phyloP scores from a whole-genome alignment of 371 early-diverging fungal species.

The Entomophthora muscae region DNA sequence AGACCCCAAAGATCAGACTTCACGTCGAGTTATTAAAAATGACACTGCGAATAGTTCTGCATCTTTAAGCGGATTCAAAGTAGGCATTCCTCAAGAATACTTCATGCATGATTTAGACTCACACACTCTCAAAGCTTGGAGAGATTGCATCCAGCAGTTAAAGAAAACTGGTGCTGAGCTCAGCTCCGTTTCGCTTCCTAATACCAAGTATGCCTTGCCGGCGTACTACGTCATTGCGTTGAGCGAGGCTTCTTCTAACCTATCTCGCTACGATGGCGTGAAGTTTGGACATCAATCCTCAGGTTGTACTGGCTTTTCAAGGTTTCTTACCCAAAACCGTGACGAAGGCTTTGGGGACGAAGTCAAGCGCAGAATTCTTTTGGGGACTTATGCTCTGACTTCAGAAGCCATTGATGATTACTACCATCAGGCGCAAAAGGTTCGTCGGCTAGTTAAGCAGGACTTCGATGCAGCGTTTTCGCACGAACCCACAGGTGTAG shows the following conservation, averaged over 20 bases:
- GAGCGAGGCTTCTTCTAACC: slow-evolving; percentile 82
- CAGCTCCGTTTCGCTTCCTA: slow-evolving; percentile 46
- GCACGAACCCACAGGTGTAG: slow-evolving; percentile 7
- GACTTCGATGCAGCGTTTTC: slow-evolving; percentile 62
- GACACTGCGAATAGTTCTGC: background rate
- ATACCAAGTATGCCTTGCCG: slow-evolving; percentile 49
- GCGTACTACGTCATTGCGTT: slow-evolving; percentile 77
- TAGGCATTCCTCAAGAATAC: slow-evolving; percentile 25
- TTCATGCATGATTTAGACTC: slow-evolving; percentile 46
- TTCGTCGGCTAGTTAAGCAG: slow-evolving; percentile 52
- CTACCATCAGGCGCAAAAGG: slow-evolving; percentile 60
- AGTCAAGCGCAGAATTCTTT: slow-evolving; percentile 60
- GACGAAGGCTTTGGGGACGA: slow-evolving; percentile 59
- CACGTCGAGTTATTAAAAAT: slow-evolving; percentile 27
- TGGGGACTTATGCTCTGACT: slow-evolving; percentile 71
- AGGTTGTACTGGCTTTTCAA: slow-evolving; percentile 12
- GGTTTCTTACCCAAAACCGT: slow-evolving; percentile 34
- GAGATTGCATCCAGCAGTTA: slow-evolving; percentile 29
- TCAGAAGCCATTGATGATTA: slow-evolving; percentile 37
- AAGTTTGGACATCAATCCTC: slow-evolving; percentile 21
- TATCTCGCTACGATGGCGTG: slow-evolving; percentile 71
- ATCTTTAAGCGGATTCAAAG: slow-evolving; percentile 10
- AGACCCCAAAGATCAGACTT: slow-evolving; percentile 38
- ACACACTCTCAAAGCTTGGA: slow-evolving; percentile 36
- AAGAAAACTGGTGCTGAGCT: slow-evolving; percentile 43